These are phyloP conservation scores for Aspergillus diversus DNA, from an alignment of 495 filamentous ascomycete species.

Conservation along the genomic window DNA sequence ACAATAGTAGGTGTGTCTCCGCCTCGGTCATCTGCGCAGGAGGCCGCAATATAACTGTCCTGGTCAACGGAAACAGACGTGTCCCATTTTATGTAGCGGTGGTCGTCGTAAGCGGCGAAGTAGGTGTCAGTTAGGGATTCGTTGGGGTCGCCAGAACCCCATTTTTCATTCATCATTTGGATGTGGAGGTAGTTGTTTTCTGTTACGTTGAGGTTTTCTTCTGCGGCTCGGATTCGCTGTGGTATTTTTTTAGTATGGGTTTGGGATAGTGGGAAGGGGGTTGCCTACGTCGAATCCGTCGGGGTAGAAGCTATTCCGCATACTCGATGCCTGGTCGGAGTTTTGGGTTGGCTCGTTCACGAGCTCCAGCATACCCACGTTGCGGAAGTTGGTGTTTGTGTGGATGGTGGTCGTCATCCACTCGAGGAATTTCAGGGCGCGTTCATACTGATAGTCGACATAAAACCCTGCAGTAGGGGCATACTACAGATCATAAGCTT, in stretches of 20 bases:
- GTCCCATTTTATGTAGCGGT: conserved; percentile 60
- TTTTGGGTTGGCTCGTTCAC: conserved; percentile 62
- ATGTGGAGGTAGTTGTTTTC: conserved; percentile 51
- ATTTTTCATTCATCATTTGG: conserved; percentile 58
- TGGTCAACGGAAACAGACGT: conserved; percentile 41
- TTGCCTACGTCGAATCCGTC: conserved; percentile 40
- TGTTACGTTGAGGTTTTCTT: conserved; percentile 38
- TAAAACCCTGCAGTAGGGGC: conserved; percentile 58
- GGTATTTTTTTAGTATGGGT: neutral
- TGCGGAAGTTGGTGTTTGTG: conserved; percentile 51
- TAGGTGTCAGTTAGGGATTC: conserved; percentile 41
- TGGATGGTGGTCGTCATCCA: conserved; percentile 63
- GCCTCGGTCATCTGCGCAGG: conserved; percentile 54
- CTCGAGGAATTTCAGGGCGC: conserved; percentile 59
- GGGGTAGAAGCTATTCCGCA: conserved; percentile 51
- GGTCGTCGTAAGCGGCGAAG: conserved; percentile 55
- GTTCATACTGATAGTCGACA: conserved; percentile 56
- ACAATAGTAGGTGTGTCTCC: conserved; percentile 54
- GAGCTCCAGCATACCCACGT: conserved; percentile 63
- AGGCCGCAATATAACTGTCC: conserved; percentile 49
- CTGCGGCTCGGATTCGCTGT: conserved; percentile 51
- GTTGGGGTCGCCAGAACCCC: conserved; percentile 56
- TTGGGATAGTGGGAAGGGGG: neutral
- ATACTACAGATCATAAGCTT: conserved; percentile 7
- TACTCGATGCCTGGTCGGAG: conserved; percentile 29